phyloP scores from a whole-genome alignment of 2,329 filamentous ascomycete species.

The Aspergillus vadensis region DNA sequence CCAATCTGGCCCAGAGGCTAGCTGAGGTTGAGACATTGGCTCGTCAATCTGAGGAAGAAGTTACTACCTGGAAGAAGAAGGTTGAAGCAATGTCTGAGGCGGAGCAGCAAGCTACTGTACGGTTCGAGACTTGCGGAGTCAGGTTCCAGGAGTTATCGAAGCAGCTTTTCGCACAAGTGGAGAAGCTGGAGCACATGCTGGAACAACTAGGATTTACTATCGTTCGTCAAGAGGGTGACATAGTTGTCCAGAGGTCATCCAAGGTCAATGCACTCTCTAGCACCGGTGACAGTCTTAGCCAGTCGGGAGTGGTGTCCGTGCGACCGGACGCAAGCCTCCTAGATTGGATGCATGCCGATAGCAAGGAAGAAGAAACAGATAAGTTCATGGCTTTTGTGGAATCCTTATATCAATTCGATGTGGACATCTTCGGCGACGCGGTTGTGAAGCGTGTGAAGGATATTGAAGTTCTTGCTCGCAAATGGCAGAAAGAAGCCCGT shows the following conservation, averaged over 20 bases:
- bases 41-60: constrained; percentile 74
- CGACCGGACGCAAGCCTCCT: constrained; percentile 69
- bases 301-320: constrained; percentile 40
- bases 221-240: constrained; percentile 69
- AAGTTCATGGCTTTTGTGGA: constrained; percentile 76
- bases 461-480: constrained; percentile 87
- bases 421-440: constrained; percentile 80
- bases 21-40: constrained; percentile 75
- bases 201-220: constrained; percentile 86
- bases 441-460: constrained; percentile 90
- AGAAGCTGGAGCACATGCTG: constrained; percentile 77
- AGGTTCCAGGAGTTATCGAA: constrained; percentile 83
- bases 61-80: constrained; percentile 68
- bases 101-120: constrained; percentile 45
- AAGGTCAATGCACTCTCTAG: constrained; percentile 50
- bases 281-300: constrained; percentile 38
- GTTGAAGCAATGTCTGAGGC: constrained; percentile 33
- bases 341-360: constrained; percentile 76
- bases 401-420: constrained; percentile 74
- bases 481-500: constrained; percentile 86
- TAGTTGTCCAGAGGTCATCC: constrained; percentile 72
- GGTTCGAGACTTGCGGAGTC: constrained; percentile 69
- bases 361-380: constrained; percentile 66
- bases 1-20: constrained; percentile 68
- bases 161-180: constrained; percentile 78